Percentiles rank a stretch among this genome's conserved stretches.
Evolutionary conservation across 1,139 yeast species (phyloP).

Genomic region (Magnusiomyces sp.): DNA sequence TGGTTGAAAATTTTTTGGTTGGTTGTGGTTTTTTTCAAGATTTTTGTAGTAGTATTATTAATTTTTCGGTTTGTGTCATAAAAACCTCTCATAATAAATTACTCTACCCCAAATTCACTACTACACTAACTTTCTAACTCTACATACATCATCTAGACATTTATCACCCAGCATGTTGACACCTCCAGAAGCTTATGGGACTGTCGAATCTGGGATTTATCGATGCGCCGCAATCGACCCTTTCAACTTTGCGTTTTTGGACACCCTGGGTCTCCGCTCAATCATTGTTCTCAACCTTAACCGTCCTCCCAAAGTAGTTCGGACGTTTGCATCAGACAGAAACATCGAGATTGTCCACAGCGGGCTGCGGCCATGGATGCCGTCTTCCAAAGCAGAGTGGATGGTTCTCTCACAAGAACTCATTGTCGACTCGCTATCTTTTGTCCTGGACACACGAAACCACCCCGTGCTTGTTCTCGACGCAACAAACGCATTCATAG

Average conservation of each 20-base stretch:
- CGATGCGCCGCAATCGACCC: conserved; percentile 51
- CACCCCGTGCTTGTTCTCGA: conserved; percentile 72
- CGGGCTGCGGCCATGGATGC: conserved; percentile 33
- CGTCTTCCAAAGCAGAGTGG: conserved; percentile 27
- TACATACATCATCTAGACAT: background rate
- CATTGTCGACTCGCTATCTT: conserved; percentile 30
- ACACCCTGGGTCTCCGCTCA: conserved; percentile 62
- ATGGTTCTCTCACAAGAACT: conserved; percentile 28
- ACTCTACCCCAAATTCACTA: too few species aligned
- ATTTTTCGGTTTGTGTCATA: background rate
- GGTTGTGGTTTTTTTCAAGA: background rate
- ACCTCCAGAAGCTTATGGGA: conserved; percentile 54
- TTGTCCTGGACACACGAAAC: conserved; percentile 53
- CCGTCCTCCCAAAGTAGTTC: conserved; percentile 46
- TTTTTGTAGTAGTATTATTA: background rate
- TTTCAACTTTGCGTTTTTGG: conserved; percentile 69
- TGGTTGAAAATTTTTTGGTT: background rate
- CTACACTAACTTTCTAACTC: background rate
- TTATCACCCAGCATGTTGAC: conserved; percentile 40
- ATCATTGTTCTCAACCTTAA: conserved; percentile 56
- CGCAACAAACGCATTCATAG: conserved; percentile 69
- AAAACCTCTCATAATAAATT: too few species aligned
- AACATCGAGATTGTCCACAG: conserved; percentile 30
- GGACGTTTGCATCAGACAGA: conserved; percentile 36
- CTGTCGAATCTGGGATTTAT: conserved; percentile 51